Base-by-base conservation (phyloP, 768 basidiomycete genomes). In the Amanita molliuscula region DNA sequence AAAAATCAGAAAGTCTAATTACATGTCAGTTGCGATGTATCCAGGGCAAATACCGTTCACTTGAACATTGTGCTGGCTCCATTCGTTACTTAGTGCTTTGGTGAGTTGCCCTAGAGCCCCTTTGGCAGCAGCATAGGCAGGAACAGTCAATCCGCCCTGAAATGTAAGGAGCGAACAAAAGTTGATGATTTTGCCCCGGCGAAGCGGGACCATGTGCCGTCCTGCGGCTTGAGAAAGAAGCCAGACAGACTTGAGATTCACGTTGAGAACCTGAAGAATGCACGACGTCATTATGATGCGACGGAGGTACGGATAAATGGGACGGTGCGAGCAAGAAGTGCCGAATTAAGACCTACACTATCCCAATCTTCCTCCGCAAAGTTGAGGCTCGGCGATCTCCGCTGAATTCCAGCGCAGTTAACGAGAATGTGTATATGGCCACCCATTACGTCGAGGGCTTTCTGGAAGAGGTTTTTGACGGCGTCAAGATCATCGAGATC, bases 41-140 rank as follows among this genome's bases (percentile, higher is more conserved):
- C 90, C 91, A 26, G 90, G 90, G 56, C 82, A 83, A 55, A 95
- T 87, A 20, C 77, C 85, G 61, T 94, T 93, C 15, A 94, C 89
- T 63, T 91, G 84, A 47, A 95, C 79, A 56, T 89, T 44, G 49
- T 50, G 49, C 21, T 76, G 75, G 53, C 87, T 85, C 92, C 93
- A 96, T 64, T 95, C 93, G 65, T 96, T 96, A 58, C 84, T 82
- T 59, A 95, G 78, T 2, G 91, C 85, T 67, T 93, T 93, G 23
- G 90, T 89, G 57, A 90, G 71, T 61, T 85, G 84, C 8, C 86
- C 87, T 28, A 90, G 71, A 16, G 88, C 89, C 50, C 90, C 90
- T 63, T 94, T 95, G 7, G 93, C 87, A 3, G 93, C 81, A 2
- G 92, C 88, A 60, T 95, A 95, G 9, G 93, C 93, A 16, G 92